Percentiles rank a stretch among this genome's conserved stretches.
These are phyloP conservation scores for Amaranthus hypochondriacus DNA, from an alignment of 148 eudicot species.

Conservation along the genomic window DNA sequence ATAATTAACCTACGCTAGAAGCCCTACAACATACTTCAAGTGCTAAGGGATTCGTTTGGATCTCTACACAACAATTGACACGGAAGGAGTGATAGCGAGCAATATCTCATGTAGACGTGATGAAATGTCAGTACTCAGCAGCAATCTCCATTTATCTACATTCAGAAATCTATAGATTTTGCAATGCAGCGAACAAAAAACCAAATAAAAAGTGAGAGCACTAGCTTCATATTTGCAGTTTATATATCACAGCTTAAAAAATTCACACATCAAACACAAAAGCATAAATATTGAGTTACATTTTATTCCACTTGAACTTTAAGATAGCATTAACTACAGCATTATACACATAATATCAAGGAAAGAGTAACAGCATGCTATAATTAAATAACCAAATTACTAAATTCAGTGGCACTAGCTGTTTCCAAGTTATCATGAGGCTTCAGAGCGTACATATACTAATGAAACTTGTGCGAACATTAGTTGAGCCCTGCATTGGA, in stretches of 20 bases:
- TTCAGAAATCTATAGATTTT: too few relatives aligned
- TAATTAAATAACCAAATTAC: conserved; percentile 8
- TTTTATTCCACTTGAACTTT: background rate
- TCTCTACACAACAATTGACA: too few relatives aligned
- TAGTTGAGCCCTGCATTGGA: conserved; percentile 16
- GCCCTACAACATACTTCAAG: too few relatives aligned
- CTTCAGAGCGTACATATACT: background rate
- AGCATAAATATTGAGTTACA: background rate
- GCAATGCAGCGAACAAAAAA: too few relatives aligned
- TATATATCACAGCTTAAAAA: background rate
- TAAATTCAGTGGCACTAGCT: background rate
- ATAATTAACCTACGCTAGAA: too few relatives aligned
- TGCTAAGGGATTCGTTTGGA: too few relatives aligned
- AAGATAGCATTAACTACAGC: background rate
- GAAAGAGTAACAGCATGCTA: conserved; percentile 2
- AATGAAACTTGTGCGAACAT: background rate
- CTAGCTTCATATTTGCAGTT: background rate
- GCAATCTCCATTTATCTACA: too few relatives aligned
- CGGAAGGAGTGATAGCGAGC: too few relatives aligned
- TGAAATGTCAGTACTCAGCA: too few relatives aligned
- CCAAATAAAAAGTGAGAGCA: too few relatives aligned
- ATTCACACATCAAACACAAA: background rate
- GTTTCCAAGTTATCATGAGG: background rate
- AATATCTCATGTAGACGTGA: too few relatives aligned
- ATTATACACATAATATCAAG: conserved; percentile 19